Evolutionary conservation across 1,139 yeast species (phyloP), one percentile per base, ranked within the genome.

Genomic region (Kodamaea sp.): DNA sequence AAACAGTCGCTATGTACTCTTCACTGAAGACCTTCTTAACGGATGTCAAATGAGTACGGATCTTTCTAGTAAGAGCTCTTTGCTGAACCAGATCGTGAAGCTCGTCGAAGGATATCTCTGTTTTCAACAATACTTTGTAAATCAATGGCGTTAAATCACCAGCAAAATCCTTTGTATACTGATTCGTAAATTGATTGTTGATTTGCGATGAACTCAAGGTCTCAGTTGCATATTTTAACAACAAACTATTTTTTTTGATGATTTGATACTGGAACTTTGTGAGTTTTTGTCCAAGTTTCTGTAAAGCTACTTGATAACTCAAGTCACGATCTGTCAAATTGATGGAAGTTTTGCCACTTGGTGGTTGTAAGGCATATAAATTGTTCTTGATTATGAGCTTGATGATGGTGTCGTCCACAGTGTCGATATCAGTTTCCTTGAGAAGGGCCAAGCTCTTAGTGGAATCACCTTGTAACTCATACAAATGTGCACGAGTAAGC

Each of bases 401-500:
- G 29, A 59, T 48, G 53, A 66, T 56, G 13, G 55, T 40, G 44
- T 67, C 74, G 28, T 57, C 56, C 26, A 59, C 46, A 10, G 46
- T 39, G 10, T 44, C 50, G 23, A 48, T 34, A 27, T 56, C 54
- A 22, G 51, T 53, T 28, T 39, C 47, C 4, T 54, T 36, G 41
- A 67, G 55, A 4, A 80, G 61, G 2, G 57, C 48, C 31, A 59
- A 43, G 2, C 88, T 77, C 32, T 68, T 66, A 1, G 53, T 64
- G 2, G 39, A 25, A 7, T 76, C 57, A 6, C 81, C 82, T 22
- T 61, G 53, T 9, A 70, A 42, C 41, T 77, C 79, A 38, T 78
- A 62, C 15, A 83, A 76, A 51, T 76, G 88, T 1, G 95, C 83
- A 19, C 75, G 74, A 50, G 90, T 94, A 28, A 87, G 59, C 39